These are phyloP conservation scores for Penicillium salamii DNA, from an alignment of 495 filamentous ascomycete genomes.

Conservation along the genomic window DNA sequence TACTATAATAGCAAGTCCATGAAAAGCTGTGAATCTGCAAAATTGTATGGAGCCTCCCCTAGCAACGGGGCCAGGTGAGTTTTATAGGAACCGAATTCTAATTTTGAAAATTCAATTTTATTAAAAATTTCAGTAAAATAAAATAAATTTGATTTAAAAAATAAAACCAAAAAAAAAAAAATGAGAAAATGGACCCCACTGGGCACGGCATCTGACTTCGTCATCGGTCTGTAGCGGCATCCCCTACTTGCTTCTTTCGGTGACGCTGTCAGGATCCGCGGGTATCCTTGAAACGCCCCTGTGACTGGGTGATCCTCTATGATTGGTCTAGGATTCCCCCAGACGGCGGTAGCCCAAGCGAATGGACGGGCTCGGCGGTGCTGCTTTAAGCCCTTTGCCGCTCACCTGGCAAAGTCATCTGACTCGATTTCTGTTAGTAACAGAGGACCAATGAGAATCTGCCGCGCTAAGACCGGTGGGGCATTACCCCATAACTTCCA, in stretches of 20 bases:
- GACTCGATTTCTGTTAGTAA: not conserved
- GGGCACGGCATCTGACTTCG: slow-evolving; percentile 23
- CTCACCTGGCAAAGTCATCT: slow-evolving; percentile 8
- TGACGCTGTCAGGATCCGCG: slow-evolving; percentile 13
- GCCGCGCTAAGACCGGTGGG: not conserved
- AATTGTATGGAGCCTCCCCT: not conserved
- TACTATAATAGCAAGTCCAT: slow-evolving; percentile 25
- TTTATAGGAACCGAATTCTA: slow-evolving; percentile 2
- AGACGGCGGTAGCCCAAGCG: slow-evolving; percentile 1
- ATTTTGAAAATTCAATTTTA: no score
- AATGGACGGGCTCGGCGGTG: no score
- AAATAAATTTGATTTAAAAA: slow-evolving; percentile 2
- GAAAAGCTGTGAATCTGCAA: not conserved
- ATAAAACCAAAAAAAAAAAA: slow-evolving; percentile 5
- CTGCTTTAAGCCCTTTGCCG: slow-evolving; percentile 4
- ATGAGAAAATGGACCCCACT: slow-evolving; percentile 11
- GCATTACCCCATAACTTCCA: not conserved
- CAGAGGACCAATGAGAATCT: no score
- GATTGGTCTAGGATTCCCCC: not conserved
- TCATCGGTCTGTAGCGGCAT: slow-evolving; percentile 16
- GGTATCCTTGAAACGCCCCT: not conserved
- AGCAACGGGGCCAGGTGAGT: not conserved
- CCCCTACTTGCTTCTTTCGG: not conserved
- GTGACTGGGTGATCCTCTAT: not conserved
- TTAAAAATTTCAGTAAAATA: no score